These are phyloP conservation scores for Spatholobus suberectus DNA, from an alignment of 306 rosid genomes.

Conservation along the genomic window DNA sequence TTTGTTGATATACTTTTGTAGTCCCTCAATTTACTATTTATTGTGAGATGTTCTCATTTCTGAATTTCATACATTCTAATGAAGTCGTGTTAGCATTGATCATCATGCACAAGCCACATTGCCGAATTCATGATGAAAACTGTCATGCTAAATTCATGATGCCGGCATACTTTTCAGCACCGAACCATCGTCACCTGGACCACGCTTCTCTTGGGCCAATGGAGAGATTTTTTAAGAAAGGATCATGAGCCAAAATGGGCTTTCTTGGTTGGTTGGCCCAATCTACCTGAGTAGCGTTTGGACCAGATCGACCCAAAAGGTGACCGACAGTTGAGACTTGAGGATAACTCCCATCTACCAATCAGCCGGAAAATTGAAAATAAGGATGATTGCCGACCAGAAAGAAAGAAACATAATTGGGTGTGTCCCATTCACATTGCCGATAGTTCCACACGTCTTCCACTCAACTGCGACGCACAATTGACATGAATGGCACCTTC, in stretches of 20 bases:
- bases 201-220: not conserved
- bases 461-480: not conserved
- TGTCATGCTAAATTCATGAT: constrained; percentile 26
- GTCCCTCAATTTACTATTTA: too few species aligned
- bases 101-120: not conserved
- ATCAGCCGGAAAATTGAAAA: not conserved
- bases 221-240: too few species aligned
- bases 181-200: not conserved
- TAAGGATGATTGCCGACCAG: not conserved
- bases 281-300: not conserved
- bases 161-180: not conserved
- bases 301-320: not conserved
- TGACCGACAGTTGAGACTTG: not conserved
- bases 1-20: too few species aligned
- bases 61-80: too few species aligned
- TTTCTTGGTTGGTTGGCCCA: not conserved
- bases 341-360: not conserved
- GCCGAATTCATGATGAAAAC: constrained; percentile 2
- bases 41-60: too few species aligned
- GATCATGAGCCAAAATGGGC: not conserved
- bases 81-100: not conserved
- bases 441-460: not conserved
- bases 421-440: not conserved
- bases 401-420: not conserved
- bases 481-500: not conserved